phyloP scores from a whole-genome alignment of 1,139 yeast genomes.

The Sporopachydermia cereana region DNA sequence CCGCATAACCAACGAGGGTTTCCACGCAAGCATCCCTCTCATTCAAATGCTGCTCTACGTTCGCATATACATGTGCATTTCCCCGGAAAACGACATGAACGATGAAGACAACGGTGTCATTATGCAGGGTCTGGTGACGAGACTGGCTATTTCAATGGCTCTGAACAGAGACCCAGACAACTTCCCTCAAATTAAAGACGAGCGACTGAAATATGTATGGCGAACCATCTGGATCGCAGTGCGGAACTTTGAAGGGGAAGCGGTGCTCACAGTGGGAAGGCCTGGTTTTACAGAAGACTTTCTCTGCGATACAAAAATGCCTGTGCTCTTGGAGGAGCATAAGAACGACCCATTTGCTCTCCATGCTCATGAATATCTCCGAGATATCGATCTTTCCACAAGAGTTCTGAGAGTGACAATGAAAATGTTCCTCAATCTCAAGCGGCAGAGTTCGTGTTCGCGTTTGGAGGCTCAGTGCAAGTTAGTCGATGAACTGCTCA shows the following conservation, averaged over 20 bases:
- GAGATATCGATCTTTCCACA: background rate
- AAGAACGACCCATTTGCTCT: background rate
- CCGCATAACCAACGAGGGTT: background rate
- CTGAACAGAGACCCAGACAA: constrained; percentile 6
- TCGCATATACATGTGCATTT: background rate
- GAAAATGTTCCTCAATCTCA: background rate
- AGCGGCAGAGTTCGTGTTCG: background rate
- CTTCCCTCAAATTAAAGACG: constrained; percentile 7
- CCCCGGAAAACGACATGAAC: constrained; percentile 6
- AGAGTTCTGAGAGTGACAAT: background rate
- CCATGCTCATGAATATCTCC: background rate
- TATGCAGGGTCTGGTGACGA: constrained; percentile 3
- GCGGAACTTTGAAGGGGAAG: background rate
- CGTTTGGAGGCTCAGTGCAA: background rate
- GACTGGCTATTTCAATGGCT: constrained; percentile 4
- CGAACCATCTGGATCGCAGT: constrained; percentile 4
- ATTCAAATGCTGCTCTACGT: constrained; percentile 5
- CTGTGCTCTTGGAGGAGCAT: background rate
- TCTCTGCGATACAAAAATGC: constrained; percentile 6
- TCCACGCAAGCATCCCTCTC: constrained; percentile 2
- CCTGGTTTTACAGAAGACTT: constrained; percentile 1
- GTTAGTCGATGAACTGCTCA: background rate
- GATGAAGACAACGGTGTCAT: constrained; percentile 6
- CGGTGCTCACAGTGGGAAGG: constrained; percentile 5
- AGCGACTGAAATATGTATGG: constrained; percentile 5